These are phyloP conservation scores for Lachnellula hyalina DNA, from an alignment of 2,329 filamentous ascomycete species.

Conservation along the genomic window DNA sequence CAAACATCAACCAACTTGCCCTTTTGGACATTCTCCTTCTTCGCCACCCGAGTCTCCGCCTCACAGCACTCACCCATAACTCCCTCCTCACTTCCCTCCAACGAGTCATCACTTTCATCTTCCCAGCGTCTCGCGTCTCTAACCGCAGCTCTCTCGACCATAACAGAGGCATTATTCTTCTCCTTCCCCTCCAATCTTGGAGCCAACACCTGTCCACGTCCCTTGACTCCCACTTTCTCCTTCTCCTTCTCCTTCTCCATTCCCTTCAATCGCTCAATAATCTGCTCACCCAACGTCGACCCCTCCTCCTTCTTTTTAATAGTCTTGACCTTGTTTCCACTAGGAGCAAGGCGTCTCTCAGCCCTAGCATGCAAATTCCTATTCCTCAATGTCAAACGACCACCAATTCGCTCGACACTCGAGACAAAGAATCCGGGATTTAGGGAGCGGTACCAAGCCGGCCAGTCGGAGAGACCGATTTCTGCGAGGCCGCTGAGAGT, in stretches of 20 bases:
- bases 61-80: too few relatives aligned
- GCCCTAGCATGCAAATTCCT: background rate
- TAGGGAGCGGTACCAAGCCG: slow-evolving; percentile 37
- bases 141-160: too few relatives aligned
- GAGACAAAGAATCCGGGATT: slow-evolving; percentile 22
- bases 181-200: background rate
- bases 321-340: background rate
- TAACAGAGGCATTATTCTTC: background rate
- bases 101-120: too few relatives aligned
- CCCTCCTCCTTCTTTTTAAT: background rate
- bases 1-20: slow-evolving; percentile 25
- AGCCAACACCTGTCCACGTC: background rate
- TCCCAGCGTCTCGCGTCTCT: too few relatives aligned
- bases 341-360: background rate
- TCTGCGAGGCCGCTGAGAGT: slow-evolving; percentile 36
- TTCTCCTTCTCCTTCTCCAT: slow-evolving; percentile 10
- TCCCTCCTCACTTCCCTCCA: too few relatives aligned
- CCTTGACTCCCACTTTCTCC: background rate
- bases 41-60: too few relatives aligned
- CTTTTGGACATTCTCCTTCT: slow-evolving; percentile 1
- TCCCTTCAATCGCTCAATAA: slow-evolving; percentile 12
- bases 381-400: background rate
- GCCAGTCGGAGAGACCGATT: slow-evolving; percentile 39
- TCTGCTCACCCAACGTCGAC: slow-evolving; percentile 11
- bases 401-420: background rate